Percentiles rank a stretch among this genome's conserved stretches.
phyloP scores from a whole-genome alignment of 495 filamentous ascomycete species.

The Penicillium cinerascens region DNA sequence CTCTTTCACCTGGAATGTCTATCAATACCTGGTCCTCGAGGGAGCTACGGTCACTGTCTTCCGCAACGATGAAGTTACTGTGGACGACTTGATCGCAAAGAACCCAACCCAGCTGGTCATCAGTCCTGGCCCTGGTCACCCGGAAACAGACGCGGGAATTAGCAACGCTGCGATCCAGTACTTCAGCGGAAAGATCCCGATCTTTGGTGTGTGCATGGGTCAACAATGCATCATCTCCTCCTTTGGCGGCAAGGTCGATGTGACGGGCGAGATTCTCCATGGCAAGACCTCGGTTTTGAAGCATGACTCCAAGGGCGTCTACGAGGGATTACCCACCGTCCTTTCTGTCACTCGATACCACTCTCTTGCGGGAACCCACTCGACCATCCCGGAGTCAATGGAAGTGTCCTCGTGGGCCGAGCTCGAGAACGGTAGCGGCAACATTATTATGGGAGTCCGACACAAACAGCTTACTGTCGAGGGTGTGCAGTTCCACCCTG shows the following conservation, averaged over 20 bases:
- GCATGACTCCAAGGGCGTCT: conserved; percentile 87
- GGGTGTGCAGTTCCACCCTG: conserved; percentile 96
- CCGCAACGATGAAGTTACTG: conserved; percentile 85
- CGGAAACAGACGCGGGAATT: conserved; percentile 82
- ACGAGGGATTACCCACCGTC: conserved; percentile 68
- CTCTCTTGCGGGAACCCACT: conserved; percentile 89
- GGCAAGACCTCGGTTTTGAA: conserved; percentile 90
- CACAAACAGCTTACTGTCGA: conserved; percentile 89
- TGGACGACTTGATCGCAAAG: conserved; percentile 76
- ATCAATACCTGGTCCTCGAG: conserved; percentile 94
- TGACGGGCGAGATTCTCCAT: conserved; percentile 93
- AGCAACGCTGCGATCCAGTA: conserved; percentile 85
- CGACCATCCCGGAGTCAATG: conserved; percentile 79
- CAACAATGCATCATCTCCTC: conserved; percentile 95
- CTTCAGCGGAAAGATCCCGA: conserved; percentile 92
- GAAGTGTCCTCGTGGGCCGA: conserved; percentile 88
- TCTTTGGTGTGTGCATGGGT: conserved; percentile 99
- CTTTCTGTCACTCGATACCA: conserved; percentile 93
- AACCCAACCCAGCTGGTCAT: conserved; percentile 92
- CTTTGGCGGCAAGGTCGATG: conserved; percentile 87
- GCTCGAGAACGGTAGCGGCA: conserved; percentile 53
- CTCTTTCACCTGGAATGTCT: conserved; percentile 98
- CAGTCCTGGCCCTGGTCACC: conserved; percentile 92
- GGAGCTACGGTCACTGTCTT: conserved; percentile 84
- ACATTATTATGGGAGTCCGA: conserved; percentile 93